Conservation (phyloP, 2,329 filamentous ascomycete species). For the Apiospora arundinis region DNA sequence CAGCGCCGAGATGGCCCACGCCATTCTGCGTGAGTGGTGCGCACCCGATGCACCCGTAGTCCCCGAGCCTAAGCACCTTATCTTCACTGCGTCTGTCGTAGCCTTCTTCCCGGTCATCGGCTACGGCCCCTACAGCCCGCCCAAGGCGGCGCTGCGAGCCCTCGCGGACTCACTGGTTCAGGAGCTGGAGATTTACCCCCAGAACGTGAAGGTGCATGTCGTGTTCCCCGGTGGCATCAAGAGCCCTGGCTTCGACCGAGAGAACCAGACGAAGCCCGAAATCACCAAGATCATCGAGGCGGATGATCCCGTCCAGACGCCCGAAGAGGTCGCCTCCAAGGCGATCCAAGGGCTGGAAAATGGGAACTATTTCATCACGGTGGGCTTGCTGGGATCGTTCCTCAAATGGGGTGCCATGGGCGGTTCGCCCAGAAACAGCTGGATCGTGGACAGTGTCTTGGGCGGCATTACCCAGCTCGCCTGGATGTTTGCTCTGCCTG, state of each 20-base stretch:
- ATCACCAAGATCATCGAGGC: conserved; percentile 82
- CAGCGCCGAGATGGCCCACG: conserved; percentile 83
- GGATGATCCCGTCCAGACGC: conserved; percentile 79
- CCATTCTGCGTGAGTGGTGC: conserved; percentile 78
- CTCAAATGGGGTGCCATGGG: conserved; percentile 71
- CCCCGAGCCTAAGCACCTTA: conserved; percentile 72
- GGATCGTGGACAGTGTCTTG: conserved; percentile 64
- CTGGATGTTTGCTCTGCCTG: conserved; percentile 63
- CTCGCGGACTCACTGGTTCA: conserved; percentile 84
- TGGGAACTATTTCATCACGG: conserved; percentile 81
- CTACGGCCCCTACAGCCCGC: conserved; percentile 82
- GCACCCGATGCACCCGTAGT: conserved; percentile 51
- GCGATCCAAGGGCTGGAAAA: conserved; percentile 78
- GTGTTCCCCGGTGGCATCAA: conserved; percentile 86
- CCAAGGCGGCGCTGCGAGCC: conserved; percentile 84
- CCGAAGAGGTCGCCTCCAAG: conserved; percentile 75
- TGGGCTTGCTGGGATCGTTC: conserved; percentile 72
- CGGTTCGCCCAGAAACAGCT: conserved; percentile 63
- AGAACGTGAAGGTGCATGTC: conserved; percentile 79
- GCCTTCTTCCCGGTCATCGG: conserved; percentile 81
- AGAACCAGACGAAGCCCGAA: conserved; percentile 80
- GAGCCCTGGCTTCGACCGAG: conserved; percentile 74
- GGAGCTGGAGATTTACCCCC: conserved; percentile 87
- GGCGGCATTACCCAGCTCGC: conserved; percentile 59
- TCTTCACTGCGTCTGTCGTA: conserved; percentile 82